Evolutionary conservation across 176 grass and related monocot genomes (phyloP), one percentile per base, ranked within the genome.

Genomic region (Dendrocalamus sinicus): DNA sequence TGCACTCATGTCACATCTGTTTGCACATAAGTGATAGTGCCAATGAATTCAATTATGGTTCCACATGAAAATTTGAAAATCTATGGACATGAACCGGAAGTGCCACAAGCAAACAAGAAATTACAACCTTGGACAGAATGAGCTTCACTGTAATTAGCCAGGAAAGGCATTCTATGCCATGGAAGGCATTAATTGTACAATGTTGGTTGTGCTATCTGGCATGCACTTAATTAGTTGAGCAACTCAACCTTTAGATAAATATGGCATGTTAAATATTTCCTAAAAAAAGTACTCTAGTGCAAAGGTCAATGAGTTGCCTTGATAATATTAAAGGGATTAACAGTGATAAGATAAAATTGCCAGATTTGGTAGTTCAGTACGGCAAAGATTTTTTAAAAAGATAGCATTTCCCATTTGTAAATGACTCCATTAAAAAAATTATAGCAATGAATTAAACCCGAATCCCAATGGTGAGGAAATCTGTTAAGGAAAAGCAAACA

Each of bases 11-110:
- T 60, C 52, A 17, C 47, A 48, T 57, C 41, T 66, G n/a, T 75
- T 81, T 88, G 67, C 53, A 61, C 52, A 77, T 51, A n/a, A n/a
- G 46, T 83, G 53, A 62, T 62, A 52, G 26, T 28, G 30, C 14
- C 15, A 77, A 73, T 24, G 64, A 70, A 55, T 44, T 32, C 11
- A 37, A 22, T 73, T 30, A 86, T 57, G 17, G 59, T 68, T 73
- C 6, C 7, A 79, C 20, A 79, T n/a, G 2, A 76, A 75, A 57
- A 24, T 35, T 65, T 47, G 65, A 75, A 51, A 76, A 69, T 39
- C 24, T 45, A 47, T 81, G 32, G 51, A 37, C 19, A 24, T 43
- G 32, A 57, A 55, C 37, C 2, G 23, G 32, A 81, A 69, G 7
- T 81, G 48, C 48, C 17, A 41, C 12, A 70, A 64, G 79, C 24